Percentiles rank a stretch among this genome's conserved stretches.
These are phyloP conservation scores for Rhytidiadelphus loreus DNA, from an alignment of 225 moss, liverwort and hornwort genomes.

Conservation along the genomic window DNA sequence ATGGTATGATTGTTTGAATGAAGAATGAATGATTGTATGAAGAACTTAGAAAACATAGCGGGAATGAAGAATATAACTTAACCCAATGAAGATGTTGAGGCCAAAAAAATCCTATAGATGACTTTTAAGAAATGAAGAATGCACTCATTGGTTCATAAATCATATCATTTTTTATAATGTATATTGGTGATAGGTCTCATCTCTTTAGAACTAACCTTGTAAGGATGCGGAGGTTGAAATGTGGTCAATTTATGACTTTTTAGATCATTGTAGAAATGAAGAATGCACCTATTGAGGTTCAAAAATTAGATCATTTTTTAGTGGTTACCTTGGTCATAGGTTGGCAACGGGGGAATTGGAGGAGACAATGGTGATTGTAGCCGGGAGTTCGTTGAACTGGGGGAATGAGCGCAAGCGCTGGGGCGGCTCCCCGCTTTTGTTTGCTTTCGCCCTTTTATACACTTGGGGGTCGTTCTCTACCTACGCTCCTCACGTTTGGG, in stretches of 20 bases:
- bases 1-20: no score
- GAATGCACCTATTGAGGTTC: no score
- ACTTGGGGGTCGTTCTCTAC: background rate
- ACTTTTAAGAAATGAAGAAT: background rate
- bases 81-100: background rate
- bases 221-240: fast-evolving
- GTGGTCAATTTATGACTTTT: background rate
- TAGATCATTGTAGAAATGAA: background rate
- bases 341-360: background rate
- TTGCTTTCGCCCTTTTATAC: background rate
- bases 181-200: background rate
- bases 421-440: no score
- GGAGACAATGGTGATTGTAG: background rate
- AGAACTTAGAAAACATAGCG: no score
- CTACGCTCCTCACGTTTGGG: background rate
- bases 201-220: fast-evolving
- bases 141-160: background rate
- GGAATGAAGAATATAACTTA: no score
- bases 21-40: no score
- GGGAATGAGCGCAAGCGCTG: background rate
- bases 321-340: no score
- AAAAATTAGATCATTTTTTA: no score
- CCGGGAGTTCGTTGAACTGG: background rate
- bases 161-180: background rate
- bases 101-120: background rate